These are phyloP conservation scores for Rhodotorula babjevae DNA, from an alignment of 768 basidiomycete genomes.

Conservation along the genomic window DNA sequence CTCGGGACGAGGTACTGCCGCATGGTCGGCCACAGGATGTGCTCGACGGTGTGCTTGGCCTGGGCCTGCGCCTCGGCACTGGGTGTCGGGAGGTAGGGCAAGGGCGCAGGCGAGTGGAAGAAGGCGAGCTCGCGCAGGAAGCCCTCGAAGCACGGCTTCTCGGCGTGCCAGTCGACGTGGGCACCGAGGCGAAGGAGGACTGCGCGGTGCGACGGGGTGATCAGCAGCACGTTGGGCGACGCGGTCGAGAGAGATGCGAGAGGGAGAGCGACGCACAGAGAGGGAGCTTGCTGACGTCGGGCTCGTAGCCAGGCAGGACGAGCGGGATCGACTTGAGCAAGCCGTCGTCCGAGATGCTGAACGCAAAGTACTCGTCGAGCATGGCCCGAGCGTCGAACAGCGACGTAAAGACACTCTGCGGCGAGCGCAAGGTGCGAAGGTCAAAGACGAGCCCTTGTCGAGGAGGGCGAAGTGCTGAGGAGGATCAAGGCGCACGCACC, in stretches of 20 bases:
- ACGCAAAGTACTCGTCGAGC: constrained; percentile 85
- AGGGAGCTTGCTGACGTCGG: constrained; percentile 84
- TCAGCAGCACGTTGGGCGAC: background rate
- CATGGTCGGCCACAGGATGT: constrained; percentile 81
- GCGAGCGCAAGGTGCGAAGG: background rate
- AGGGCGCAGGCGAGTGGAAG: constrained; percentile 62
- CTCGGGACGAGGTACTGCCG: constrained; percentile 68
- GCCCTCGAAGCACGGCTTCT: constrained; percentile 75
- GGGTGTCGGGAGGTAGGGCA: background rate
- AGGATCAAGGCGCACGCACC: constrained; percentile 50
- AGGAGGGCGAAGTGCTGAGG: background rate
- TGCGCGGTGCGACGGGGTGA: background rate
- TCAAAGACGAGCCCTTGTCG: background rate
- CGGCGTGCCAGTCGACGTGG: constrained; percentile 83
- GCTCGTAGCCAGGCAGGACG: constrained; percentile 78
- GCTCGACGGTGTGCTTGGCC: constrained; percentile 77
- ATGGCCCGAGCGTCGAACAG: constrained; percentile 57
- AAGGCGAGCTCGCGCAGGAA: constrained; percentile 85
- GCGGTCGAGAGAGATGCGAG: background rate
- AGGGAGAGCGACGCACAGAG: constrained; percentile 54
- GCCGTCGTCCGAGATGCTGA: constrained; percentile 62
- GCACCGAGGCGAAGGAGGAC: constrained; percentile 41
- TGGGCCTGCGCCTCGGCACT: constrained; percentile 35
- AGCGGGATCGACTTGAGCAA: constrained; percentile 72
- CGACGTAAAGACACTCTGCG: constrained; percentile 21